Evolutionary conservation across 345 rosid genomes (phyloP).

Genomic region (Mallotus nudiflorus): DNA sequence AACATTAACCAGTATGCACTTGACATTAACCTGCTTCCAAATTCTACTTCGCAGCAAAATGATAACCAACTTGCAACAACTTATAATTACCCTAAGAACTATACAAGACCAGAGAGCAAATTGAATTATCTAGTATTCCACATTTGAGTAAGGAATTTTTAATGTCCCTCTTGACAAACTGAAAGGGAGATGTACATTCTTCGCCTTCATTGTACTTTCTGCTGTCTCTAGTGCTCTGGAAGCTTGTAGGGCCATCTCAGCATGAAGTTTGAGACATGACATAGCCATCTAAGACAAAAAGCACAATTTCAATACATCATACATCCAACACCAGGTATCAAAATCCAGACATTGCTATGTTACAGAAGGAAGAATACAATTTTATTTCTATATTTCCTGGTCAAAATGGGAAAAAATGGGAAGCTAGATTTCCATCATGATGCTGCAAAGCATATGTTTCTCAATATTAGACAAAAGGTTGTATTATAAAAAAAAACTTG

Average conservation of each 20-base stretch:
- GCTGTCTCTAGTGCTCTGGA: slow-evolving; percentile 72
- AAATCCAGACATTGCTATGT: neutral
- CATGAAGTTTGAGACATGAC: slow-evolving; percentile 82
- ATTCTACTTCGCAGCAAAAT: neutral
- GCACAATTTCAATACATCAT: neutral
- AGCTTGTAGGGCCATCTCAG: slow-evolving; percentile 92
- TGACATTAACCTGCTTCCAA: neutral
- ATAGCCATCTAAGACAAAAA: slow-evolving; percentile 64
- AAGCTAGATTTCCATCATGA: too few relatives aligned
- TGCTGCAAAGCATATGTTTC: too few relatives aligned
- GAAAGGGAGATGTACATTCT: slow-evolving; percentile 38
- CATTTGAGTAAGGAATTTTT: slow-evolving; percentile 47
- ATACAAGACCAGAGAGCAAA: slow-evolving; percentile 12
- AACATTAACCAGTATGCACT: neutral
- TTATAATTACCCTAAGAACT: neutral
- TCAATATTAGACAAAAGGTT: too few relatives aligned
- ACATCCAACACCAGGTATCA: neutral
- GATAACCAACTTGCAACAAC: neutral
- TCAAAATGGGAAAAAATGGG: too few relatives aligned
- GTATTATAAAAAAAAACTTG: too few relatives aligned
- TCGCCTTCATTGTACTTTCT: slow-evolving; percentile 38
- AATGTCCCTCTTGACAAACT: slow-evolving; percentile 38
- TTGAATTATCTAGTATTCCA: slow-evolving; percentile 25
- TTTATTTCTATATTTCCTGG: too few relatives aligned
- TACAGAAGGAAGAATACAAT: neutral